phyloP scores from a whole-genome alignment of 768 basidiomycete species.

The Lactarius pseudohatsudake region DNA sequence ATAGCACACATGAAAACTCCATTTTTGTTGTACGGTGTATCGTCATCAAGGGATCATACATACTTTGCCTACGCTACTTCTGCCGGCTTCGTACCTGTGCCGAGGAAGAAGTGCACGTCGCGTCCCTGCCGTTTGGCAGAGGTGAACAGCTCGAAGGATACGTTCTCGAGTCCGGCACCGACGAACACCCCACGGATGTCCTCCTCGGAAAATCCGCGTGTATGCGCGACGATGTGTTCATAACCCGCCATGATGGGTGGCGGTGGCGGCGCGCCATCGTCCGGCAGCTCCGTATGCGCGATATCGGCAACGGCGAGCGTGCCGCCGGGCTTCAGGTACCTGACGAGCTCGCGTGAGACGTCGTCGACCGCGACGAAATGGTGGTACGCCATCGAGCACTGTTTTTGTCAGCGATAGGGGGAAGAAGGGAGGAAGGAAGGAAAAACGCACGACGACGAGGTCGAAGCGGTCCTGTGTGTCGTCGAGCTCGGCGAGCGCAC shows the following conservation, averaged over 20 bases:
- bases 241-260: slow-evolving; percentile 35
- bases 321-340: slow-evolving; percentile 62
- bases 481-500: slow-evolving; percentile 48
- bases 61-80: neutral
- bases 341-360: slow-evolving; percentile 52
- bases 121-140: slow-evolving; percentile 17
- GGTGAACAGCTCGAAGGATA: slow-evolving; percentile 35
- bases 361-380: slow-evolving; percentile 52
- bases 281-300: slow-evolving; percentile 22
- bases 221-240: slow-evolving; percentile 54
- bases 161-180: slow-evolving; percentile 49
- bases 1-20: slow-evolving; percentile 35
- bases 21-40: neutral
- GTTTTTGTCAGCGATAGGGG: neutral
- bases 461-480: slow-evolving; percentile 60
- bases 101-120: slow-evolving; percentile 20
- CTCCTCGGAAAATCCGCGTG: slow-evolving; percentile 50
- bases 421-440: too few relatives aligned
- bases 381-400: slow-evolving; percentile 69
- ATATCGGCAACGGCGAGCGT: slow-evolving; percentile 58
- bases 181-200: slow-evolving; percentile 53
- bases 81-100: slow-evolving; percentile 16
- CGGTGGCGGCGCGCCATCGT: slow-evolving; percentile 30
- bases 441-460: slow-evolving; percentile 58
- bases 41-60: neutral